Evolutionary conservation across 1,139 yeast genomes (phyloP).

Genomic region (Taiozyma sp.): DNA sequence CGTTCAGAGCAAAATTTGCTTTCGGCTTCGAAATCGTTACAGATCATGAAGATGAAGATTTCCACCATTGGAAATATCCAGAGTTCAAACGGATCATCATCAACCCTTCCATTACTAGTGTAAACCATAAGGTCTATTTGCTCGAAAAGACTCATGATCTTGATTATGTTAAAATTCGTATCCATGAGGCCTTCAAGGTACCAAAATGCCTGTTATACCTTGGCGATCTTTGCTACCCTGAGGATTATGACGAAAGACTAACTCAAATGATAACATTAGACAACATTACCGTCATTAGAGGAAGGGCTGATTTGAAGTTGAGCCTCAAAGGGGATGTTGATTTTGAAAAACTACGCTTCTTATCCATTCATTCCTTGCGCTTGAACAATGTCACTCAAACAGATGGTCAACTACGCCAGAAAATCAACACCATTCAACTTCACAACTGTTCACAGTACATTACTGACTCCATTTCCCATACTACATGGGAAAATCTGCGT

Average conservation of each 20-base stretch:
- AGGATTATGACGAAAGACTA: neutral
- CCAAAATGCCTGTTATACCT: neutral
- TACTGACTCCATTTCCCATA: neutral
- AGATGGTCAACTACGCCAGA: neutral
- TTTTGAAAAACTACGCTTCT: neutral
- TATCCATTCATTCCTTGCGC: neutral
- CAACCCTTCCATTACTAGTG: neutral
- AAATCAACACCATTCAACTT: neutral
- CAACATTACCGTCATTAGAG: neutral
- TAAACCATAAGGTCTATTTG: neutral
- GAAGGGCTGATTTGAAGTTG: neutral
- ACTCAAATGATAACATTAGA: neutral
- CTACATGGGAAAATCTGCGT: neutral
- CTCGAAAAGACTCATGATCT: neutral
- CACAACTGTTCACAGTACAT: neutral
- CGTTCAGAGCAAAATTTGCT: neutral
- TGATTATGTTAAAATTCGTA: neutral
- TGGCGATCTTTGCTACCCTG: neutral
- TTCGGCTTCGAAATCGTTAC: neutral
- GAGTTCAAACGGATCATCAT: neutral
- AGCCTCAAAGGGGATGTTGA: neutral
- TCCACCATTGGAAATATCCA: neutral
- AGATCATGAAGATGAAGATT: neutral
- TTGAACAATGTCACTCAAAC: neutral
- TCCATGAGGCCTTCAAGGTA: neutral